Conservation (phyloP, 2,329 filamentous ascomycete genomes). For the Paecilomyces dactylethromorphus region DNA sequence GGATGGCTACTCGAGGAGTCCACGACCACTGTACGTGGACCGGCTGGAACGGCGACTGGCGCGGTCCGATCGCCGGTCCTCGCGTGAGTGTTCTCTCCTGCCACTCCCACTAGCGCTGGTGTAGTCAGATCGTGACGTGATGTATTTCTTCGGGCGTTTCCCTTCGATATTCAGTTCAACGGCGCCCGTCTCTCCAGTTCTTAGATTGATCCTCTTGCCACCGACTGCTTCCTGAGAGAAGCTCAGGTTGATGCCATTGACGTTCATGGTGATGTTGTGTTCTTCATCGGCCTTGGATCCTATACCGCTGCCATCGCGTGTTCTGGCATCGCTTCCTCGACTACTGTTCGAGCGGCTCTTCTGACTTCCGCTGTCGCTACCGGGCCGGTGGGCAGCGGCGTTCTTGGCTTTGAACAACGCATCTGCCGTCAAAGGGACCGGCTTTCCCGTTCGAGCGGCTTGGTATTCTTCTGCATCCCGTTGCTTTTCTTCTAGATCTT, state of each 20-base stretch:
- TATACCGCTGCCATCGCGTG: slow-evolving; percentile 25
- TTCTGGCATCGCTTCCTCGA: slow-evolving; percentile 30
- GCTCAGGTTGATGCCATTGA: slow-evolving; percentile 35
- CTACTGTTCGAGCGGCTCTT: slow-evolving; percentile 37
- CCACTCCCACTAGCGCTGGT: slow-evolving; percentile 20
- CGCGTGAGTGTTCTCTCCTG: slow-evolving; percentile 27
- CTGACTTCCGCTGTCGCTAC: slow-evolving; percentile 35
- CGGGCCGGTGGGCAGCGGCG: slow-evolving; percentile 18
- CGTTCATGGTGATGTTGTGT: slow-evolving; percentile 31
- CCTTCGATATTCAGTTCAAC: slow-evolving; percentile 34
- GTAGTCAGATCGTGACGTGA: slow-evolving; percentile 28
- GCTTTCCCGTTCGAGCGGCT: slow-evolving; percentile 21
- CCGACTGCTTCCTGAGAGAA: slow-evolving; percentile 29
- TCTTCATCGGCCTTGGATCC: slow-evolving; percentile 28
- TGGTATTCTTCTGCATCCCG: slow-evolving; percentile 34
- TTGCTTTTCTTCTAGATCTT: slow-evolving; percentile 30
- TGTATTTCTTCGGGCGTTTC: slow-evolving; percentile 29
- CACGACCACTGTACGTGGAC: slow-evolving; percentile 28
- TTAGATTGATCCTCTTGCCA: slow-evolving; percentile 33
- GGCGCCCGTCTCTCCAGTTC: slow-evolving; percentile 29
- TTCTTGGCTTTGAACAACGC: slow-evolving; percentile 25
- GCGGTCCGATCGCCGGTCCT: slow-evolving; percentile 30
- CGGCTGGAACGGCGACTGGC: slow-evolving; percentile 31
- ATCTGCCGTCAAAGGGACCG: slow-evolving; percentile 28
- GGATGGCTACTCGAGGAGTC: slow-evolving; percentile 9